These are phyloP conservation scores for Spirogloea muscicola DNA, from an alignment of 139 green algal species.

Conservation along the genomic window DNA sequence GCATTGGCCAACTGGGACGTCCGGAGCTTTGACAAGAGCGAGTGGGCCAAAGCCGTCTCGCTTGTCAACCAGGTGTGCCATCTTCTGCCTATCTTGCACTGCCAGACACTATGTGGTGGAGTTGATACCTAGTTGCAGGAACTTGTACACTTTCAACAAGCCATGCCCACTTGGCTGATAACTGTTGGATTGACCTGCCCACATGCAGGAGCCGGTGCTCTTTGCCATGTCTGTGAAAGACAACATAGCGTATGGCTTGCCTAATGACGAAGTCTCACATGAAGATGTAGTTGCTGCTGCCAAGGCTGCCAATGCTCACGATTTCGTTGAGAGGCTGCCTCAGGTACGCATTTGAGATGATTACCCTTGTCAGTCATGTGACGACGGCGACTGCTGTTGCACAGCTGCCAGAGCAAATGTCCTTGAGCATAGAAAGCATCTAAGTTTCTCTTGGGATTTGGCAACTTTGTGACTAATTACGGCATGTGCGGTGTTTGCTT, in stretches of 20 bases:
- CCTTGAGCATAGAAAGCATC: not conserved
- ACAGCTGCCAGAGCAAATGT: not conserved
- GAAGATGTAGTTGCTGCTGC: slow-evolving; percentile 50
- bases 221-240: not conserved
- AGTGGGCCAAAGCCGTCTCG: slow-evolving; percentile 25
- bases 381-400: not conserved
- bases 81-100: not conserved
- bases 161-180: not conserved
- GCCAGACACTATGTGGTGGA: not conserved
- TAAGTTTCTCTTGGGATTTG: not conserved
- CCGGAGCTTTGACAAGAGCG: slow-evolving; percentile 10
- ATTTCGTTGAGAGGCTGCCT: slow-evolving; percentile 63
- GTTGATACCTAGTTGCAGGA: not conserved
- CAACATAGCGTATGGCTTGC: slow-evolving; percentile 18
- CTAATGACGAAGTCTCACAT: not conserved
- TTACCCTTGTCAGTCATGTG: not conserved
- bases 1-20: slow-evolving; percentile 11
- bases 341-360: slow-evolving; percentile 17
- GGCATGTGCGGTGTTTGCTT: not conserved
- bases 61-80: slow-evolving; percentile 33
- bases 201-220: slow-evolving; percentile 68
- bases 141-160: not conserved
- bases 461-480: not conserved
- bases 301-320: slow-evolving; percentile 57
- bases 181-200: not conserved